Percentiles rank a stretch among this genome's conserved stretches.
phyloP scores from a whole-genome alignment of 192 early-diverging fungal species.

The Geosiphon pyriformis region DNA sequence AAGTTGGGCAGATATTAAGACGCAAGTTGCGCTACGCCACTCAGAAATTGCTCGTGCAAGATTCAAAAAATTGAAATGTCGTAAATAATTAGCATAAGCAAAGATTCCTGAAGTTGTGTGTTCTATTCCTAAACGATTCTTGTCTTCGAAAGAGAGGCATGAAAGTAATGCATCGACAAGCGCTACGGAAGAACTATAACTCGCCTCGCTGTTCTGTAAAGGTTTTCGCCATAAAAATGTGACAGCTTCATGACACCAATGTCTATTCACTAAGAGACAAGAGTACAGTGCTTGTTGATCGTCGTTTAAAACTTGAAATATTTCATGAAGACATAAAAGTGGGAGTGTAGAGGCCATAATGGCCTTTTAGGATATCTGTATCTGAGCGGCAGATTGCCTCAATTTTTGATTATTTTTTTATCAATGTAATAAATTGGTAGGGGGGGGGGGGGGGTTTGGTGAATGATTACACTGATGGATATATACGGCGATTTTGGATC shows the following conservation, averaged over 20 bases:
- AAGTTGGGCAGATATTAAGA: background rate
- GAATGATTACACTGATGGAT: background rate
- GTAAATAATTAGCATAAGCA: background rate
- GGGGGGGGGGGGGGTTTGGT: background rate
- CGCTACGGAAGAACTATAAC: background rate
- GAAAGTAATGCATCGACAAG: background rate
- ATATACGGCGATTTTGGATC: background rate
- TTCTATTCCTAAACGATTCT: background rate
- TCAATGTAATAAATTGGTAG: background rate
- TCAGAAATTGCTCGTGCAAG: background rate
- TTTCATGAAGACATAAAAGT: background rate
- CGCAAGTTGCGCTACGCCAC: background rate
- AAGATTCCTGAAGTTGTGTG: background rate
- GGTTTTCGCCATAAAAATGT: background rate
- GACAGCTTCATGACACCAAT: slow-evolving; percentile 2
- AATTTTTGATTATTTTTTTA: background rate
- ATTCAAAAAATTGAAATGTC: background rate
- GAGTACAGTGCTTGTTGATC: background rate
- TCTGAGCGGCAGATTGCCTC: background rate
- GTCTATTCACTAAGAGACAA: slow-evolving; percentile 2
- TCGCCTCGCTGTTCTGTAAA: background rate
- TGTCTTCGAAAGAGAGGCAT: background rate
- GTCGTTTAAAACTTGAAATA: background rate
- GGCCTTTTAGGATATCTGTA: background rate
- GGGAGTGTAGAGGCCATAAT: slow-evolving; percentile 7